Evolutionary conservation across 371 early-diverging fungal genomes (phyloP), one percentile per base, ranked within the genome.

Genomic region (Mortierella sp.): DNA sequence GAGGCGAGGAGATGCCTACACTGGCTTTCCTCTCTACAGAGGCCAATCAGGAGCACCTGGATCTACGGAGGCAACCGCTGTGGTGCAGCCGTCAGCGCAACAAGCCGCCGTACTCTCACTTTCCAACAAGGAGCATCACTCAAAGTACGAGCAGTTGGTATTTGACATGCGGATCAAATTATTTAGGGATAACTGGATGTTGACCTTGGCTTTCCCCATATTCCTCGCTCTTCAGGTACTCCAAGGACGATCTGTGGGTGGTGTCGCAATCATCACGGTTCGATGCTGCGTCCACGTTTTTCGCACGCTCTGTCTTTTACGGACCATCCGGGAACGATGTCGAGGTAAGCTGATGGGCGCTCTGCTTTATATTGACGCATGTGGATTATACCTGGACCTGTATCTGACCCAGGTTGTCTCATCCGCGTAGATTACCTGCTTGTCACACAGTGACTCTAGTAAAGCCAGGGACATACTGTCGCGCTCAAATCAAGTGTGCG

Each of bases 161-260:
- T 65, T 58, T 49, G 24, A 49, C 11, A 51, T 46, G 41, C 72
- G 48, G 27, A 48, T 35, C 35, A 58, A 32, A 32, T 44, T 35
- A 74, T 60, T 24, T 24, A n/a, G 11, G 12, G 6, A 16, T 18
- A 1, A 35, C 7, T 35, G 8, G 8, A 18, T 63, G 63, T 35
- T 63, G 32, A 63, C 7, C 1, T 18, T 6, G 35, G 18, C 60
- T n/a, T 46, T 58, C 16, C 65, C 4, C 32, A n/a, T 49, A 41
- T 51, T 16, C 5, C 2, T 2, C 2, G 32, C 35, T 14, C 12
- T 6, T 16, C 46, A 75, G 79, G 48, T 82, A 85, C 38, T 78
- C 84, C 12, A 75, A 86, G 88, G 96, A 94, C 58, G 95, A 94
- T 77, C 79, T 95, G 2, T 95, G 96, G 96, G 91, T 93, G 4